Base-by-base conservation (phyloP, 768 basidiomycete genomes). In the Glaciozyma martinii region DNA sequence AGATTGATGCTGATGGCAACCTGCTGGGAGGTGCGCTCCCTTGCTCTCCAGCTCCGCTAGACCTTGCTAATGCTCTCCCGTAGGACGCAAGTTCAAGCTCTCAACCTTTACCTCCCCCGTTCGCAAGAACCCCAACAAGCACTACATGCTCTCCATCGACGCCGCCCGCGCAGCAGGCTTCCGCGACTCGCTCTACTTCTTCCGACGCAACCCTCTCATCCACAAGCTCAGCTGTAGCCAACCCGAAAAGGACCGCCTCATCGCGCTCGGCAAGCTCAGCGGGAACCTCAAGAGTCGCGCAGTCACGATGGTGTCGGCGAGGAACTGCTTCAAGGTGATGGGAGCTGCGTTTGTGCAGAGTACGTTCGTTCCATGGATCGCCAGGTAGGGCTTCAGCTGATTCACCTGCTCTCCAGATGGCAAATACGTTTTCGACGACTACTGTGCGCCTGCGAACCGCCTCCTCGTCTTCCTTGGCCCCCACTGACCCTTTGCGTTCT, bases 121-220 rank as follows among this genome's bases (percentile, higher is more conserved):
- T 62, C 84, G 94, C 25, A 58, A 71, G 27, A 86, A 97, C 72
- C 86, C 90, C 13, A 82, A 88, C 32, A 82, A 87, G 53, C 81
- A 84, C 66, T 99, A 95, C 78, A 89, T 95, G 84, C 87, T 98
- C 49, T 92, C 94, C 27, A 98, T 99, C 64, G 95, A 99, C 74
- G 94, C 92, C 5, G 95, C 95, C 1, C 85, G 94, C 32, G 89
- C 90, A 13, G 93, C 90, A 25, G 95, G 95, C 6, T 97, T 91
- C 78, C 84, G 91, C 56, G 95, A 98, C 76, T 97, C 95, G 13
- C 79, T 98, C n/a, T 95, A 97, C 77, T 97, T 97, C 77, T 93
- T 97, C 78, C 87, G 95, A 4, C 83, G 91, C 9, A 95, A 94
- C 68, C 84, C 85, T 0, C 84, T 90, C 33, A 87, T 94, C 21